phyloP scores from a whole-genome alignment of 345 rosid species.

The Psidium guajava region DNA sequence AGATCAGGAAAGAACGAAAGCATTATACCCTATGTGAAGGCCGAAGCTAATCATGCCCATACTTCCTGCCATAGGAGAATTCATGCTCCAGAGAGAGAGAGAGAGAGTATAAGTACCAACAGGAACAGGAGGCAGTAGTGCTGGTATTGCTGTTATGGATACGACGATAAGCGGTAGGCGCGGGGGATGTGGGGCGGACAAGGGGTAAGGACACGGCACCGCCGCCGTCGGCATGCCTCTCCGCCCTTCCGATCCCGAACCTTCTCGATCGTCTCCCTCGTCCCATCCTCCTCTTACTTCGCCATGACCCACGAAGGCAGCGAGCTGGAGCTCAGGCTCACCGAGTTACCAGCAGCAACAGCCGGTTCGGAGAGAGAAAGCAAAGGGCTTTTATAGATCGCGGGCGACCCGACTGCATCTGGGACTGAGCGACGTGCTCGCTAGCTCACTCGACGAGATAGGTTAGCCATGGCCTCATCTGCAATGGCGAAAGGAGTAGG shows the following conservation, averaged over 20 bases:
- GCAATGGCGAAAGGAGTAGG: not conserved
- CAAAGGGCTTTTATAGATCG: not conserved
- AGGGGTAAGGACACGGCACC: not conserved
- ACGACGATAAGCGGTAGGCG: not conserved
- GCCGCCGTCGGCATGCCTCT: not conserved
- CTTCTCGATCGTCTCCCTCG: conserved; percentile 20
- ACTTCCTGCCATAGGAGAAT: not conserved
- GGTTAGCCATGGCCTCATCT: not conserved
- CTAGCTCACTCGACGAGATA: not conserved
- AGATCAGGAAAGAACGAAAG: not conserved
- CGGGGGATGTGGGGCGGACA: conserved; percentile 5
- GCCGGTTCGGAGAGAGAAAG: not conserved
- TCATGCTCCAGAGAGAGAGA: not conserved
- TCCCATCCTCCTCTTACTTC: not conserved
- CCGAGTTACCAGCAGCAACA: not conserved
- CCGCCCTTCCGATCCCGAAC: conserved; percentile 10
- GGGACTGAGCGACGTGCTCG: not conserved
- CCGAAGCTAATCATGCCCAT: not conserved
- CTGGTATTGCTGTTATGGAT: not conserved
- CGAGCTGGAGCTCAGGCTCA: not conserved
- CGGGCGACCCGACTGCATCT: not conserved
- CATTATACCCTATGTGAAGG: too few species aligned
- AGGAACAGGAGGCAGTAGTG: not conserved
- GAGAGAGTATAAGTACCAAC: not conserved
- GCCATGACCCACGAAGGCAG: not conserved